Base-by-base conservation (phyloP, 192 early-diverging fungal species). In the Gryganskiella cystojenkinii region DNA sequence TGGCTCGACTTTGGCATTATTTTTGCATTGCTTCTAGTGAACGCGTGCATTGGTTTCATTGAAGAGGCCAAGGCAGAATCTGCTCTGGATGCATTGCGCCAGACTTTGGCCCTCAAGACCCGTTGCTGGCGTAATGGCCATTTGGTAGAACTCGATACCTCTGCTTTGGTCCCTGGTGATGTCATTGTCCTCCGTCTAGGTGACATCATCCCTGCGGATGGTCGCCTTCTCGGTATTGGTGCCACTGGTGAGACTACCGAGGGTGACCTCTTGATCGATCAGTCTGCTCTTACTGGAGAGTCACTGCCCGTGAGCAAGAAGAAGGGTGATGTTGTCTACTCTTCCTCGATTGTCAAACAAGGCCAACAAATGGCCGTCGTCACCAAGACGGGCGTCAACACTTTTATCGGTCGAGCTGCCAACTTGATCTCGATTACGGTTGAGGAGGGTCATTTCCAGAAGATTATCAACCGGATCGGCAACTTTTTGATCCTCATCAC, bases 391-490 rank as follows among this genome's bases (percentile, higher is more conserved):
- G 95, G 93, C 20, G 80, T 85, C 43, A 83, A 94, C 80, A 96
- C 95, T n/a, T 96, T 92, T 80, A 94, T 96, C 67, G 95, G 95
- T n/a, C 90, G 95, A 54, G 93, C 95, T 4, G 94, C 95, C 27
- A 92, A 92, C 75, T 81, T 96, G 60, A 95, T 95, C 74, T 89
- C 92, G n/a, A 92, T 93, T 61, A 95, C 94, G 53, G 87, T 86
- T 57, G 95, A 97, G 70, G 85, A 92, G 78, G 95, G 95, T 47
- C 95, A 97, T 81, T 97, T 97, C 83, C 95, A 97, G 76, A 97
- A 95, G 81, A 86, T 95, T 54, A 90, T 95, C 84, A 92, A 90
- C 71, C 75, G 84, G 61, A 95, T 97, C 65, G 95, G 95, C 24
- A 94, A 95, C 82, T 95, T 95, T 70, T 81, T 97, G 37, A 40